Base-by-base conservation (phyloP, 2,329 filamentous ascomycete species). In the Whalleya microplaca region DNA sequence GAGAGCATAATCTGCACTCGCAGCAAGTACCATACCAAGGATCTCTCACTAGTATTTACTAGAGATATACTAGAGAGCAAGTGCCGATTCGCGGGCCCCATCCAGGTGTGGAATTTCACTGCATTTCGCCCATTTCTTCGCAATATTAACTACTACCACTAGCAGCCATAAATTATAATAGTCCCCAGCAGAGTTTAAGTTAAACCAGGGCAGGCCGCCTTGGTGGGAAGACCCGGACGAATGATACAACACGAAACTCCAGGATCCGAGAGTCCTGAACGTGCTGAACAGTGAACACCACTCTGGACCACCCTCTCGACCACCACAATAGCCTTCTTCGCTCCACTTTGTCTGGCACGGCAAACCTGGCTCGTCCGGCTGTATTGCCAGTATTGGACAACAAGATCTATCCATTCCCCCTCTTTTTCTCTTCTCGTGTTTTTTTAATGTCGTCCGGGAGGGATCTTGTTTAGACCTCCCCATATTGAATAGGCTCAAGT, bases 401-500 rank as follows among this genome's bases (percentile, higher is more conserved):
- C 55, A 56, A 57, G 48, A 56, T 57, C 55, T 64, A 61, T 58
- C 55, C 44, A 44, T 55, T 55, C 53, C 50, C 53, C 50, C 56
- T 47, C 51, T 19, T 48, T 55, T 49, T 53, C 46, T 45, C 20
- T 43, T 44, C 19, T 41, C 37, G 29, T 44, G 19, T 51, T 56
- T 41, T 40, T n/a, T n/a, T n/a, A n/a, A n/a, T n/a, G 51, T 50
- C 43, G 41, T 29, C 54, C 52, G 62, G 62, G 56, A 58, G 47
- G 54, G 53, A 51, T 56, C 44, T 46, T 58, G 46, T 52, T 48
- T 43, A 43, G 21, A 18, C 51, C 42, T 32, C 48, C 47, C 44
- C 46, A 21, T 18, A 48, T 29, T 59, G 51, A 64, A 65, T 63
- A 65, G 63, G 58, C 63, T 65, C 56, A 65, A 65, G 42, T 60